A percentile compares a stretch with the other conserved stretches of the same genome.
phyloP scores from a whole-genome alignment of 345 rosid species.

The Eucalyptus guilfoylei region DNA sequence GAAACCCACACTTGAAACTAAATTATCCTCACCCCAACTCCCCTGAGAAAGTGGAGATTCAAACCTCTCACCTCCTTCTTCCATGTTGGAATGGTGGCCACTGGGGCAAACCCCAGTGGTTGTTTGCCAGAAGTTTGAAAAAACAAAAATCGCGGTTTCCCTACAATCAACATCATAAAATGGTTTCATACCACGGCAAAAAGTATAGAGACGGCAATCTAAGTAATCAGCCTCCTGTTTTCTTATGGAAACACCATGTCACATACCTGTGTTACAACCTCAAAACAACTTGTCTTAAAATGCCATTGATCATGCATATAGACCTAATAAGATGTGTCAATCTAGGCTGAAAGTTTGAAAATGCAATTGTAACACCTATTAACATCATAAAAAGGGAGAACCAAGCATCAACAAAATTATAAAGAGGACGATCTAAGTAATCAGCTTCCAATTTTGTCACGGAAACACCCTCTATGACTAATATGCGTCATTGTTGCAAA shows the following conservation, averaged over 20 bases:
- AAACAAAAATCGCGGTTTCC: background rate
- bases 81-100: too few species aligned
- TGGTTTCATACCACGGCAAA: background rate
- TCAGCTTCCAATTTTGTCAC: background rate
- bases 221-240: background rate
- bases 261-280: background rate
- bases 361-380: background rate
- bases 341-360: background rate
- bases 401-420: background rate
- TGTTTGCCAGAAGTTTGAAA: background rate
- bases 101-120: too few species aligned
- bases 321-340: background rate
- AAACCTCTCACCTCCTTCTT: fast-evolving
- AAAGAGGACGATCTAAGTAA: background rate
- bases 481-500: background rate
- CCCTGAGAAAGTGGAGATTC: too few species aligned
- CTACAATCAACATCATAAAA: background rate
- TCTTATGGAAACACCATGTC: background rate
- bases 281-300: background rate
- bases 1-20: too few species aligned
- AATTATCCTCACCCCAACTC: too few species aligned
- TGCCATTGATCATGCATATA: background rate
- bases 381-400: background rate
- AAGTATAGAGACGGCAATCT: background rate
- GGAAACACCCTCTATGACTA: background rate